Percentiles rank a stretch among this genome's conserved stretches.
Conservation (phyloP, 805 yeast species). For the Scheffersomyces lignosus region DNA sequence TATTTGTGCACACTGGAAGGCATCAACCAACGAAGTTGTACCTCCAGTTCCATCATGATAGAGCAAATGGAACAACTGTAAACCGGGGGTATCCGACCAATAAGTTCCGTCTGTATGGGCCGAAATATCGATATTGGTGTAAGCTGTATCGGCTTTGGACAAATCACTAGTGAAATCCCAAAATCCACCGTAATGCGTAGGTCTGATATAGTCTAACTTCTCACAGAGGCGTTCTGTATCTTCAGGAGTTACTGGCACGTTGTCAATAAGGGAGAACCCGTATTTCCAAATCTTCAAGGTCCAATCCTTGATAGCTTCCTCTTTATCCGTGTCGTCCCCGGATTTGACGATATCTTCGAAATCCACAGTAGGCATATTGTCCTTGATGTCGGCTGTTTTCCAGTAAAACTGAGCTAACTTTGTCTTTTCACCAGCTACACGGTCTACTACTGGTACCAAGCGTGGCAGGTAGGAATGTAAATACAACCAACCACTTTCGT, state of each 20-base stretch:
- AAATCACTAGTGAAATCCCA: constrained; percentile 77
- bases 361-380: constrained; percentile 48
- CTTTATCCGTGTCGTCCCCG: constrained; percentile 26
- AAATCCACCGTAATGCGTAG: constrained; percentile 78
- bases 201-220: constrained; percentile 57
- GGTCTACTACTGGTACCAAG: constrained; percentile 30
- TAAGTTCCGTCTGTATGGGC: constrained; percentile 75
- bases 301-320: constrained; percentile 55
- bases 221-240: constrained; percentile 59
- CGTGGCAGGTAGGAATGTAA: constrained; percentile 55
- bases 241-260: constrained; percentile 60
- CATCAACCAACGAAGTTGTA: constrained; percentile 64
- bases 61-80: constrained; percentile 66
- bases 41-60: constrained; percentile 69
- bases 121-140: constrained; percentile 63
- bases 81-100: constrained; percentile 72
- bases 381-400: constrained; percentile 42
- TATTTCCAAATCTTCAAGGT: constrained; percentile 49
- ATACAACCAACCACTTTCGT: constrained; percentile 43
- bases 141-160: constrained; percentile 68
- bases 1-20: constrained; percentile 57
- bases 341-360: constrained; percentile 45
- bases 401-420: constrained; percentile 40
- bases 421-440: constrained; percentile 26
- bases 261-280: constrained; percentile 63